Evolutionary conservation across 805 yeast genomes (phyloP), one percentile per base, ranked within the genome.

Genomic region (Metschnikowia colocasiae): DNA sequence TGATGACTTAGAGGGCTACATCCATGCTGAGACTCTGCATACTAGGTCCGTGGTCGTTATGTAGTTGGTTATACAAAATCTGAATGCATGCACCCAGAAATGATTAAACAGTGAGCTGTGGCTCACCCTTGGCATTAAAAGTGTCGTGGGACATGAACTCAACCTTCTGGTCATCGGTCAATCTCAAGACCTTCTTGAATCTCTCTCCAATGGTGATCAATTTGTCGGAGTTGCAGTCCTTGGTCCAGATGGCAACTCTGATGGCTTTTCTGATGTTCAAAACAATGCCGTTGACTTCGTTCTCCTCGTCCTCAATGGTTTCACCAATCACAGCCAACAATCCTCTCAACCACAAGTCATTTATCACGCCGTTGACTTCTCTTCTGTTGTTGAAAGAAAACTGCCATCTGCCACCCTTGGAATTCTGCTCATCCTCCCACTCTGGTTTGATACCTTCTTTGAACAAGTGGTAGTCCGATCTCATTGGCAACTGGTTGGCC

Each of bases 361-460:
- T 92, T 65, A 89, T 83, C 52, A 81, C 82, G 39, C 74, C 69
- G 52, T 71, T 67, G 51, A 70, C 72, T 55, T 78, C 85, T 52
- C 80, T 77, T 66, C 76, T 83, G 70, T 85, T 82, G 69, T 79
- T 83, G 71, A 80, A 87, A 36, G 87, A 77, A 55, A 59, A 70
- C 56, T 68, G 74, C 96, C 97, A 94, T 73, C 87, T 89, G 63
- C 99, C 99, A 64, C 99, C 99, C 58, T 83, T 78, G 50, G 87
- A 69, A 71, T 94, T 94, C 55, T 81, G 80, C 46, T 73, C 76
- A 69, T 94, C 98, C 77, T 94, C 99, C 99, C 99, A 94, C 78
- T 94, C 98, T 47, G 99, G 99, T 69, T 88, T 85, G 61, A 94
- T 82, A 49, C 90, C 96, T 65, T 85, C 87, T 73, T 92, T 86